Conservation (phyloP, 176 grass and related monocot species). For the Oryza meridionalis region DNA sequence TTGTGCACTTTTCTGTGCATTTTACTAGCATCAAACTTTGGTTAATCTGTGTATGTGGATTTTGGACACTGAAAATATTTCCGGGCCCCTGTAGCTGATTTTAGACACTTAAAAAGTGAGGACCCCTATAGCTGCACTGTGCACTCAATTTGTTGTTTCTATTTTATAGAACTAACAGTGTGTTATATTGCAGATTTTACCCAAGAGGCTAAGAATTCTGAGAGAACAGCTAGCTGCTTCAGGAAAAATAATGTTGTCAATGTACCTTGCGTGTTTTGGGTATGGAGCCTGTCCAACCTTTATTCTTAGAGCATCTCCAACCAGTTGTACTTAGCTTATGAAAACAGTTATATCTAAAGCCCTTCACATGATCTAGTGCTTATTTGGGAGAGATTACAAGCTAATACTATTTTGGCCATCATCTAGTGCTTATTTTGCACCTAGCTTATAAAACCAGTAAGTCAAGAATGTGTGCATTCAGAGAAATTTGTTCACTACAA, state of each 20-base stretch:
- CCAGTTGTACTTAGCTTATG: background rate
- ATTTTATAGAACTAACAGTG: slow-evolving; percentile 18
- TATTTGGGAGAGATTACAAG: background rate
- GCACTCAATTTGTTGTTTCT: background rate
- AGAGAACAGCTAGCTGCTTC: slow-evolving; percentile 80
- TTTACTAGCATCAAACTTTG: slow-evolving; percentile 1
- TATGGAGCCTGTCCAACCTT: slow-evolving; percentile 47
- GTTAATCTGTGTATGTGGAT: slow-evolving; percentile 1
- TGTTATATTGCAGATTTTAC: slow-evolving; percentile 72
- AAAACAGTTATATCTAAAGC: background rate
- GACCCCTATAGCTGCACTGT: background rate
- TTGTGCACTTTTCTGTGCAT: background rate
- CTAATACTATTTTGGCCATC: background rate
- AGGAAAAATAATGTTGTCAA: slow-evolving; percentile 73
- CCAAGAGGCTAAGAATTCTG: slow-evolving; percentile 85
- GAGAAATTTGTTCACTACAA: background rate
- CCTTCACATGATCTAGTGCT: background rate
- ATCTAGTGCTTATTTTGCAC: too few species aligned
- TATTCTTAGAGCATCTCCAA: background rate
- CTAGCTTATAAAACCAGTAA: background rate
- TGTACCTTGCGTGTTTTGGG: slow-evolving; percentile 75
- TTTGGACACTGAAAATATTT: slow-evolving; percentile 14
- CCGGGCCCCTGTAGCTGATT: background rate
- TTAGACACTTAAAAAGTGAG: slow-evolving; percentile 8
- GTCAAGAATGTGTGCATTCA: background rate